Evolutionary conservation across 768 basidiomycete genomes (phyloP), one percentile per base, ranked within the genome.

Genomic region (Lactarius hatsudake): DNA sequence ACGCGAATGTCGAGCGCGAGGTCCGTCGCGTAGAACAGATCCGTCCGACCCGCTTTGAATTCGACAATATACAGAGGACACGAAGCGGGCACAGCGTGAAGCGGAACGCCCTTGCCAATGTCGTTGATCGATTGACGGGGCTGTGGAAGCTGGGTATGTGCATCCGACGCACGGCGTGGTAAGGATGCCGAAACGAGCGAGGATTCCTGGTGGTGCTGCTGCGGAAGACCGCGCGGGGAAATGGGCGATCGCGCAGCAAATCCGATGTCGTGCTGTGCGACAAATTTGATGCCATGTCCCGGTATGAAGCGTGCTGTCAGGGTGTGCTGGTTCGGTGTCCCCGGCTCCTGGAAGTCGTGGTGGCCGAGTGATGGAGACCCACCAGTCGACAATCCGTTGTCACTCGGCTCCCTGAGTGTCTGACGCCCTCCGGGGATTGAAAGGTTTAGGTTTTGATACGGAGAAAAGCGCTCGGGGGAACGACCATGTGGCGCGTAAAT

Each of bases 1-100:
- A 90, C 87, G 7, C 87, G 84, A 68, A 98, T 87, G 42, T 83
- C 79, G 45, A 85, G 73, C 72, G 81, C 73, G 67, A 83, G 81
- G 73, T 96, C 91, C 0, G 88, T 90, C 68, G 89, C 83, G 76
- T 97, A 98, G 79, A 95, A 98, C 32, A 99, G 79, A 76, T 98
- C 96, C 69, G 94, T 94, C 48, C 96, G 87, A 0, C 94, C 94
- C 0, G 96, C 96, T 78, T 98, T 99, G 84, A 99, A 99, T 76
- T 97, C 92, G 72, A 98, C 91, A 72, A 98, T 96, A 82, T 86
- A 98, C 9, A 99, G 84, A n/a, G 91, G 94, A 81, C 90, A 93
- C 42, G 87, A 86, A 15, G 89, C 76, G 0, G 95, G 89, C 51
- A 99, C 88, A 58, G 90, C 77, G 74, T 89, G 87, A 20, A 98